Evolutionary conservation across 768 basidiomycete genomes (phyloP), one percentile per base, ranked within the genome.

Genomic region (Coprinopsis strossmayeri): DNA sequence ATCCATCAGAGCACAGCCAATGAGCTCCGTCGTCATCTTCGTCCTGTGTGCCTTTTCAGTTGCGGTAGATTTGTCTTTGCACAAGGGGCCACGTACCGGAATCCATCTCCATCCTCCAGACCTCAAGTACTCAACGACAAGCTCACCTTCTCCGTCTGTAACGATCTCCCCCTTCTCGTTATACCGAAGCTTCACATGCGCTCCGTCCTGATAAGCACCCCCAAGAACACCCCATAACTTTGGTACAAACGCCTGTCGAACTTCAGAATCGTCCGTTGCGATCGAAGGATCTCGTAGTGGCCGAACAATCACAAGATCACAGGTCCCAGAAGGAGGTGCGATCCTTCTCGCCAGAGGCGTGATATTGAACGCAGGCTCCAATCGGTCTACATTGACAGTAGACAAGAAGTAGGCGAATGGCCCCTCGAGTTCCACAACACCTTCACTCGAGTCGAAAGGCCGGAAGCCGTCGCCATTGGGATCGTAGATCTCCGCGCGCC

Each of bases 331-430:
- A 0, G 60, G 52, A 1, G 79, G 67, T 2, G 80, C 74, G 23
- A 72, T 65, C 2, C 64, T 61, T 30, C 70, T 70, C 5, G 73
- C 64, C 43, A 81, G 72, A 13, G 94, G 91, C 13, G 80, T 71
- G 50, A 96, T 87, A 50, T 79, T 73, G 62, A 97, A 95, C 11
- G 70, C 61, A 3, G 87, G 79, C 64, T 98, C 95, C 54, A 98
- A 70, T 11, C 95, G 76, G 64, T 91, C 88, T 35, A 87, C 87
- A 52, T 91, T 88, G 46, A 86, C 73, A 0, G 87, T 85, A 7
- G 86, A 79, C 21, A 93, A 65, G 61, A 96, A 88, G 66, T 97
- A 98, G 23, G 76, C 71, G 59, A 94, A 96, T 3, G 91, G 91
- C 1, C 91, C 94, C 2, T 71, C 57, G 9, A 91, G 53, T 30